Conservation (phyloP, 768 basidiomycete genomes). For the Holtermanniella nyarrowii region DNA sequence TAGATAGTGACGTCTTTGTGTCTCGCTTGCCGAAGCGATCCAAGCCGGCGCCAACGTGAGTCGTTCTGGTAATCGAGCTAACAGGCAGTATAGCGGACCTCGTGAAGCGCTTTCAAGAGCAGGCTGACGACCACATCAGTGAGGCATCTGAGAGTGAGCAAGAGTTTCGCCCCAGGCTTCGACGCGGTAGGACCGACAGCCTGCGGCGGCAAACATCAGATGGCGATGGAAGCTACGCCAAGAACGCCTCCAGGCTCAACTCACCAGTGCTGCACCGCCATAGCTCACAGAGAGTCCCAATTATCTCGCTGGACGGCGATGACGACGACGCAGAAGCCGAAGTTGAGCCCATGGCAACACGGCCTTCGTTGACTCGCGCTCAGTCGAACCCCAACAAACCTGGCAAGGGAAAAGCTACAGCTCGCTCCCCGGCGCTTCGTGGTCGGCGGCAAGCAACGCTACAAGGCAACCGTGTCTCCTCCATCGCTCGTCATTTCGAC, state of each 20-base stretch:
- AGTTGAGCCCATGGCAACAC: background rate
- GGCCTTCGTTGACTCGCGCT: background rate
- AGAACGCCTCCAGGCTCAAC: constrained; percentile 75
- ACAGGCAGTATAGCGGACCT: constrained; percentile 59
- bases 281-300: background rate
- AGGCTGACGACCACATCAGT: background rate
- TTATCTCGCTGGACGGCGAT: background rate
- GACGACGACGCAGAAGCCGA: no score
- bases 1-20: constrained; percentile 31
- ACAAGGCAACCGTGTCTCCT: constrained; percentile 62
- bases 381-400: background rate
- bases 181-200: constrained; percentile 28
- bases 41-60: constrained; percentile 33
- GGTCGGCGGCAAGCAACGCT: constrained; percentile 48
- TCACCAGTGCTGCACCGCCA: constrained; percentile 36
- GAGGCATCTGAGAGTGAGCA: constrained; percentile 71
- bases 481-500: constrained; percentile 84
- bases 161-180: constrained; percentile 43
- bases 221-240: constrained; percentile 83
- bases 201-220: constrained; percentile 58
- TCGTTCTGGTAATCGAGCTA: background rate
- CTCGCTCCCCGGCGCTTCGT: background rate
- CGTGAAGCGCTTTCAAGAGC: constrained; percentile 48
- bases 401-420: constrained; percentile 35
- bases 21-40: constrained; percentile 39